Percentiles rank a stretch among this genome's conserved stretches.
Evolutionary conservation across 305 asterid species (phyloP).

Genomic region (Solanum hybrid): DNA sequence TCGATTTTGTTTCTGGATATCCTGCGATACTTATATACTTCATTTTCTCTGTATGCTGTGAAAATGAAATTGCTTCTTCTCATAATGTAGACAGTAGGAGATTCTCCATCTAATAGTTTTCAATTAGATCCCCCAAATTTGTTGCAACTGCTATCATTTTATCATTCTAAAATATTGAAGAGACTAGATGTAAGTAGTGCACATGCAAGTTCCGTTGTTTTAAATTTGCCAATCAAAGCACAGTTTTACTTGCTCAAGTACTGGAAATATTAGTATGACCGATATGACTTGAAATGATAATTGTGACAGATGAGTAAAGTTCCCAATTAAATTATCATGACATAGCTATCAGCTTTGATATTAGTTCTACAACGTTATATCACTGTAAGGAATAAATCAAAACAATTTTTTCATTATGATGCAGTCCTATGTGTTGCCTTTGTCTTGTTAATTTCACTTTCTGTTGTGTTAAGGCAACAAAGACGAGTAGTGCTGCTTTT

Average conservation of each 20-base stretch:
- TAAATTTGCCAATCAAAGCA: neutral
- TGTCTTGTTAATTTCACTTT: constrained; percentile 4
- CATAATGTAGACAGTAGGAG: neutral
- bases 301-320: neutral
- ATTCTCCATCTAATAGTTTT: neutral
- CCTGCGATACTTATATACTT: neutral
- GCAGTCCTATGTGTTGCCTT: neutral
- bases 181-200: neutral
- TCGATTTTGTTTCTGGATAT: neutral
- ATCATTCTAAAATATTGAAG: neutral
- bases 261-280: neutral
- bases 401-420: neutral
- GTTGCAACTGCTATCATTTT: neutral
- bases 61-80: neutral
- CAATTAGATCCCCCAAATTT: neutral
- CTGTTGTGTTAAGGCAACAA: neutral
- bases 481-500: neutral
- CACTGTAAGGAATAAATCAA: neutral
- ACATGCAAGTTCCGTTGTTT: neutral
- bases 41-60: neutral
- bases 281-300: neutral
- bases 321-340: neutral
- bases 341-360: neutral
- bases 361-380: neutral
- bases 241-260: neutral